phyloP scores from a whole-genome alignment of 352 stramenopile species.

The Peronospora farinosa region DNA sequence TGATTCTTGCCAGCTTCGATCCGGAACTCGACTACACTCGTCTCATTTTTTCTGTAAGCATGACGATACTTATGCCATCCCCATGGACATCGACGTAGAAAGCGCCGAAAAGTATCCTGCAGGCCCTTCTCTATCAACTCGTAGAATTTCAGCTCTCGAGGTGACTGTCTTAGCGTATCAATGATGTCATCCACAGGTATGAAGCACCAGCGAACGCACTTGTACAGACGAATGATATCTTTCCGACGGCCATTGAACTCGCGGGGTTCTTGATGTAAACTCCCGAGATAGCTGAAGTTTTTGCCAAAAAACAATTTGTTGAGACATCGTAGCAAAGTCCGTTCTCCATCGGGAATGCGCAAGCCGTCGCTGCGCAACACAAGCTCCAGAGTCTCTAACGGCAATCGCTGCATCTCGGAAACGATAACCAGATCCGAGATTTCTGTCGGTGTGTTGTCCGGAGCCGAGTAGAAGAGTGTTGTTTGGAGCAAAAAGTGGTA shows the following conservation, averaged over 20 bases:
- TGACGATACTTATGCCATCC: slow-evolving; percentile 26
- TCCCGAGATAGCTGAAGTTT: slow-evolving; percentile 15
- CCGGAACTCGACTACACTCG: slow-evolving; percentile 49
- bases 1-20: slow-evolving; percentile 49
- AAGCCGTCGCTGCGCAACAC: slow-evolving; percentile 58
- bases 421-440: slow-evolving; percentile 29
- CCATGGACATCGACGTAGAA: slow-evolving; percentile 25
- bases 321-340: slow-evolving; percentile 37
- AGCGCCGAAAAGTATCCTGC: slow-evolving; percentile 24
- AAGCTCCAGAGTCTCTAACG: slow-evolving; percentile 54
- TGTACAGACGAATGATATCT: slow-evolving; percentile 45
- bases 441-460: slow-evolving; percentile 19
- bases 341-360: slow-evolving; percentile 49
- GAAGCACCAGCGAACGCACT: slow-evolving; percentile 64
- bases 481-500: slow-evolving; percentile 62
- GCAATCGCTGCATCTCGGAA: slow-evolving; percentile 39
- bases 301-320: slow-evolving; percentile 39
- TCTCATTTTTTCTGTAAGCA: slow-evolving; percentile 31
- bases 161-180: slow-evolving; percentile 32
- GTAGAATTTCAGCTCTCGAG: slow-evolving; percentile 47
- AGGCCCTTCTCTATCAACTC: slow-evolving; percentile 42
- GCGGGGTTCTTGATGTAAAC: slow-evolving; percentile 6
- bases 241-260: slow-evolving; percentile 29
- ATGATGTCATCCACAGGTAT: slow-evolving; percentile 56
- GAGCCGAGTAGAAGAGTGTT: slow-evolving; percentile 57